Conservation (phyloP, 257 asterid species). For the Solanum clarkiae region DNA sequence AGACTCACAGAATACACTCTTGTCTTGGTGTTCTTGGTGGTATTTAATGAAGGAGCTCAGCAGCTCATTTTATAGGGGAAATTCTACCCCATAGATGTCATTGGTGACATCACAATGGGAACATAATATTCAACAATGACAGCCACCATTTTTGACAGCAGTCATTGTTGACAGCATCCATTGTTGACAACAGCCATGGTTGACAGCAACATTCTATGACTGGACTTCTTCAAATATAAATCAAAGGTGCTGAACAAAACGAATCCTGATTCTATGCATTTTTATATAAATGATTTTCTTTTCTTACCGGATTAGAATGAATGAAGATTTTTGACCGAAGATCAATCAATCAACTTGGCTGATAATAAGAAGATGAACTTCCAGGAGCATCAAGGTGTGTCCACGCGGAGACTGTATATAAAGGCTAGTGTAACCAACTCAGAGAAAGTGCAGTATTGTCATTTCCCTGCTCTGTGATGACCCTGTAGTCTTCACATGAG, state of each 20-base stretch:
- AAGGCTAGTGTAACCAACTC: constrained; percentile 70
- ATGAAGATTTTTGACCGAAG: background rate
- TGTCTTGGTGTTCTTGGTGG: too few species aligned
- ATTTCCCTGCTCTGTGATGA: constrained; percentile 32
- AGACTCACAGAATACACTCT: too few species aligned
- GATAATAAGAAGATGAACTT: constrained; percentile 21
- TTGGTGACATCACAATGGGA: too few species aligned
- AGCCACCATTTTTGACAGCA: too few species aligned
- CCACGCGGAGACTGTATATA: constrained; percentile 64
- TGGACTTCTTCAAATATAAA: too few species aligned
- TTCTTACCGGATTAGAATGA: constrained; percentile 17
- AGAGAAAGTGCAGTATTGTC: constrained; percentile 27
- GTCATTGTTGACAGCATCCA: too few species aligned
- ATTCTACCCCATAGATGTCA: too few species aligned
- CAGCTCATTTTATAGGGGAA: too few species aligned
- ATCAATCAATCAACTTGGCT: background rate
- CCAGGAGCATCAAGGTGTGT: constrained; percentile 33
- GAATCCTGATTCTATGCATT: background rate
- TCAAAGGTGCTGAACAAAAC: background rate
- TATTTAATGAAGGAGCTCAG: too few species aligned
- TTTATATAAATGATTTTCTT: background rate
- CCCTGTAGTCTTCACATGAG: constrained; percentile 22
- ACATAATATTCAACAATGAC: too few species aligned
- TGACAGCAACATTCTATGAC: too few species aligned
- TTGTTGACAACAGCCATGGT: too few species aligned